Evolutionary conservation across 257 asterid species (phyloP).

Genomic region (Gardenia jasminoides): DNA sequence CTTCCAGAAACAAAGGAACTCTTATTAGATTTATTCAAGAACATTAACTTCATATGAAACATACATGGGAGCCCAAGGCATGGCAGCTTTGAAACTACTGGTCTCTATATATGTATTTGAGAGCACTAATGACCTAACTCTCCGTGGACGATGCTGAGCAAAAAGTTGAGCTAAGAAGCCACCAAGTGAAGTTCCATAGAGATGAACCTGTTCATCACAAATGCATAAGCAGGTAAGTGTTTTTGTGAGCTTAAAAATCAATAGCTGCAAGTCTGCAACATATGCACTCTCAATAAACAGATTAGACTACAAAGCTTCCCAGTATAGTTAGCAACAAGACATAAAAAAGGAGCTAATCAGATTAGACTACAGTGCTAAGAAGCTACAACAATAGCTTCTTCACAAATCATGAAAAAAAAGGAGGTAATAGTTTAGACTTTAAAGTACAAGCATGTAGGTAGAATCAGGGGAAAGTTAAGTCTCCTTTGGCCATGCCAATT

Average conservation of each 20-base stretch:
- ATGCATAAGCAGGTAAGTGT: slow-evolving; percentile 1
- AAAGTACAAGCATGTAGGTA: background rate
- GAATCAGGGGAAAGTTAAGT: background rate
- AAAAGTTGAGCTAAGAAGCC: slow-evolving; percentile 98
- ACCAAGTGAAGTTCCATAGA: slow-evolving; percentile 94
- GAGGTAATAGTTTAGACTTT: background rate
- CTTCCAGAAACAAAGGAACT: background rate
- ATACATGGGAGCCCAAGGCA: slow-evolving; percentile 99
- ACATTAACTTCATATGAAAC: slow-evolving; percentile 21
- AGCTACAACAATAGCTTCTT: background rate
- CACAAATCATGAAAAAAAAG: background rate
- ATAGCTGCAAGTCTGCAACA: background rate
- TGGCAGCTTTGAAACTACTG: slow-evolving; percentile 74
- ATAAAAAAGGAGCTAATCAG: background rate
- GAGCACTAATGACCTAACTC: slow-evolving; percentile 88
- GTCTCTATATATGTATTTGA: slow-evolving; percentile 95
- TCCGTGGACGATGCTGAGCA: slow-evolving; percentile 95
- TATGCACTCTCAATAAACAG: slow-evolving; percentile 5
- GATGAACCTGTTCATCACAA: slow-evolving; percentile 63
- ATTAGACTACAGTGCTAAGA: background rate
- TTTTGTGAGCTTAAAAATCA: background rate
- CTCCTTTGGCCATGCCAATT: background rate
- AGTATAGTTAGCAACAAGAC: background rate
- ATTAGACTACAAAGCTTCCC: background rate
- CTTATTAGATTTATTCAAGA: slow-evolving; percentile 1